These are phyloP conservation scores for Aspergillus campestris DNA, from an alignment of 495 filamentous ascomycete genomes.

Conservation along the genomic window DNA sequence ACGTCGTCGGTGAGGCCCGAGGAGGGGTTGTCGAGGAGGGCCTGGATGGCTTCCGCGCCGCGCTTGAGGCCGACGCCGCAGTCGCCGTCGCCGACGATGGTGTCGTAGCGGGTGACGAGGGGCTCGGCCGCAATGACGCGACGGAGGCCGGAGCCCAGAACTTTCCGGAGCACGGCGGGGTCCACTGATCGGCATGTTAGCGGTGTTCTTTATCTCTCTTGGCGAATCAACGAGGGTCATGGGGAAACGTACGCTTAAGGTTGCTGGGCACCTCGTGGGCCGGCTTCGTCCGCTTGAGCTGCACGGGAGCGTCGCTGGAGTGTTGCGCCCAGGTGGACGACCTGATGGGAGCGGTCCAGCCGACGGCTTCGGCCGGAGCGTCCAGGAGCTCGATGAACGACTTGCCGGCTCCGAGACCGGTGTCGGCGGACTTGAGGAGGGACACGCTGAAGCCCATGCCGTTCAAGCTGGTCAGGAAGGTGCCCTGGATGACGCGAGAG, in stretches of 20 bases:
- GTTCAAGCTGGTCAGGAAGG: slow-evolving; percentile 79
- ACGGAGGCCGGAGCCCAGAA: slow-evolving; percentile 59
- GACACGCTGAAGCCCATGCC: slow-evolving; percentile 88
- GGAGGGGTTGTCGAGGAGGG: slow-evolving; percentile 45
- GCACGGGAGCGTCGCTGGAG: slow-evolving; percentile 25
- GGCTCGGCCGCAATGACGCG: slow-evolving; percentile 69
- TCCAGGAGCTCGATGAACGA: slow-evolving; percentile 84
- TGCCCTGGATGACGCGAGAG: slow-evolving; percentile 50
- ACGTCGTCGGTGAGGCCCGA: slow-evolving; percentile 55
- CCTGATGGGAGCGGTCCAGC: slow-evolving; percentile 70
- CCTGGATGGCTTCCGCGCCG: slow-evolving; percentile 78
- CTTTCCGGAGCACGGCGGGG: slow-evolving; percentile 43
- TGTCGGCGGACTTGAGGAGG: slow-evolving; percentile 72
- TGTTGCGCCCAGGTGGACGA: slow-evolving; percentile 45
- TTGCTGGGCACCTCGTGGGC: slow-evolving; percentile 55
- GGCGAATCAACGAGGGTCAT: not conserved
- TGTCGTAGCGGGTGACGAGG: slow-evolving; percentile 82
- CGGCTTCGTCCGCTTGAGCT: slow-evolving; percentile 48
- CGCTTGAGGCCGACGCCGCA: slow-evolving; percentile 86
- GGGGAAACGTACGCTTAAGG: slow-evolving; percentile 44
- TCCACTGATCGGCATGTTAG: slow-evolving; percentile 48
- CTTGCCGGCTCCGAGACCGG: slow-evolving; percentile 63
- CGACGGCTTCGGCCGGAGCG: slow-evolving; percentile 72
- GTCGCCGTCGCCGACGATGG: slow-evolving; percentile 90
- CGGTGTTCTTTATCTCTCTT: not conserved